These are phyloP conservation scores for Bacidia gigantensis DNA, from an alignment of 495 filamentous ascomycete genomes.

Conservation along the genomic window DNA sequence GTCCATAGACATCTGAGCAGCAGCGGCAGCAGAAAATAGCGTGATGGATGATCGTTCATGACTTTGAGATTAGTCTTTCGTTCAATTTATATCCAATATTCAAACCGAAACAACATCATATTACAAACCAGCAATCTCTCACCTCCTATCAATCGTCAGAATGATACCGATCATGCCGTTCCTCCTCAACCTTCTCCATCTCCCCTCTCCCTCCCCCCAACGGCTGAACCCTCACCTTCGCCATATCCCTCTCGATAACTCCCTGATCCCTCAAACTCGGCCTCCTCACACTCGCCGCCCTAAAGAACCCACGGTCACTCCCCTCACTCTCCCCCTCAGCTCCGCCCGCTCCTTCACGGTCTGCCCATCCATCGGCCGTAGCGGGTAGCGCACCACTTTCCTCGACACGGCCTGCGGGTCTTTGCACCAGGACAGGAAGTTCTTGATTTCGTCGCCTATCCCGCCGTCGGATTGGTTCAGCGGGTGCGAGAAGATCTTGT, in stretches of 20 bases:
- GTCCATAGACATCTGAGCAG: too few species aligned
- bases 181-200: too few species aligned
- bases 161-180: too few species aligned
- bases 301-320: not conserved
- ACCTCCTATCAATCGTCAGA: too few species aligned
- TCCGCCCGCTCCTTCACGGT: conserved; percentile 3
- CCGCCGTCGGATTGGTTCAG: conserved; percentile 5
- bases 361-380: not conserved
- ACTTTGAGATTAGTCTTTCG: not conserved
- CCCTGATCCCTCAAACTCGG: not conserved
- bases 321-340: not conserved
- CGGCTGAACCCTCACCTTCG: too few species aligned
- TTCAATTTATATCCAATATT: not conserved
- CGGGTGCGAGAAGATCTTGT: not conserved
- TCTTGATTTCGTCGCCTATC: conserved; percentile 3
- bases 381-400: not conserved
- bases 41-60: too few species aligned
- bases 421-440: conserved; percentile 9
- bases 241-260: not conserved
- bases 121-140: too few species aligned
- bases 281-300: not conserved
- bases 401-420: conserved; percentile 5
- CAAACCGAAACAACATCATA: not conserved
- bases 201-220: too few species aligned
- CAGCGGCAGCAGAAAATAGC: too few species aligned